phyloP scores from a whole-genome alignment of 169 alveolate genomes.

The Plasmodium cynomolgi region DNA sequence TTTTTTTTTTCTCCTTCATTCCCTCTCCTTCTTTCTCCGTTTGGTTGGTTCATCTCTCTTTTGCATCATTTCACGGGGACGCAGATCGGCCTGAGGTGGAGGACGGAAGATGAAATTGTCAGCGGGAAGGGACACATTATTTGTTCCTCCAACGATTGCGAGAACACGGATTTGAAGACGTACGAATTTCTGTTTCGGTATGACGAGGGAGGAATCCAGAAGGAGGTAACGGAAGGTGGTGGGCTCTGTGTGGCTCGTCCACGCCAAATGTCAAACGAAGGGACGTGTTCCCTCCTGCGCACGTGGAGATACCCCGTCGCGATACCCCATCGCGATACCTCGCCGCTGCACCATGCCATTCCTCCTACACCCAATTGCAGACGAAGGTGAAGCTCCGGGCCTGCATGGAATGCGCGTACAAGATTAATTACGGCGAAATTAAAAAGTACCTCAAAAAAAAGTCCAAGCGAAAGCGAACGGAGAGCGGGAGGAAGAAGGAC shows the following conservation, averaged over 20 bases:
- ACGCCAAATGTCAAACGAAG: neutral
- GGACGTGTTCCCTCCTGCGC: no score
- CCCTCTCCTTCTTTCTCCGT: neutral
- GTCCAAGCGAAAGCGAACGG: neutral
- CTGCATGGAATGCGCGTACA: slow-evolving; percentile 66
- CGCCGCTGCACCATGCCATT: neutral
- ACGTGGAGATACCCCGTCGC: no score
- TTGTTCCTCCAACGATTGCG: slow-evolving; percentile 53
- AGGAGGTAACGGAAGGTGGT: slow-evolving; percentile 10
- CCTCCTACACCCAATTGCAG: neutral
- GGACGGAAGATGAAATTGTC: slow-evolving; percentile 72
- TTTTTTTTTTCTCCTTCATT: neutral
- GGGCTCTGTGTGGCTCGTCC: neutral
- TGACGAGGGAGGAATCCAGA: slow-evolving; percentile 17
- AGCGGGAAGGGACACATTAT: slow-evolving; percentile 62
- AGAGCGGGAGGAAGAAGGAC: neutral
- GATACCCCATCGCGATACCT: neutral
- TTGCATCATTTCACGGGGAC: neutral
- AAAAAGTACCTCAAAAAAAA: slow-evolving; percentile 53
- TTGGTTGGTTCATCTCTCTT: neutral
- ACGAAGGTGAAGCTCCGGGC: slow-evolving; percentile 56
- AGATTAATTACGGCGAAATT: slow-evolving; percentile 46
- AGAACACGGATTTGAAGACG: slow-evolving; percentile 42
- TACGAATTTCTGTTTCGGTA: slow-evolving; percentile 50
- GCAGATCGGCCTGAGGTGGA: slow-evolving; percentile 72